Conservation (phyloP, 73 alveolate genomes). For the Symbiodinium natans region DNA sequence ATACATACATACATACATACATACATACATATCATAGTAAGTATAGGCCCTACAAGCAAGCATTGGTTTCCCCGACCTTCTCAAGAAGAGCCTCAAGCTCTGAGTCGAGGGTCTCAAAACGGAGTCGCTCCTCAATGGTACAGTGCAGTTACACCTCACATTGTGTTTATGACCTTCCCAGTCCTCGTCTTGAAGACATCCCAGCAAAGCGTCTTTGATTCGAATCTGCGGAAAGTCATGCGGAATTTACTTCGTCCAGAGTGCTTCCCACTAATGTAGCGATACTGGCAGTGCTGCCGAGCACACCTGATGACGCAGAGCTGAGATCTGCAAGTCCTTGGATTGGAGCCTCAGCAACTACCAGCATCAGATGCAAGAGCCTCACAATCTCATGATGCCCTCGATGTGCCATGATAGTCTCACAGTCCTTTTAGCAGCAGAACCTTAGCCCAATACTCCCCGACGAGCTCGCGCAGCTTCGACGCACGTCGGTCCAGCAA, state of each 20-base stretch:
- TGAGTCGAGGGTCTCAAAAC: conserved; percentile 18
- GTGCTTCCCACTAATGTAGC: too few relatives aligned
- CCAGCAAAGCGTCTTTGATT: conserved; percentile 82
- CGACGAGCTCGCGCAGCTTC: background rate
- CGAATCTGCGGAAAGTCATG: conserved; percentile 29
- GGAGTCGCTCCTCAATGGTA: conserved; percentile 28
- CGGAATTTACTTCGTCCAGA: too few relatives aligned
- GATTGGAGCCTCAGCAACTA: conserved; percentile 60
- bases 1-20: too few relatives aligned
- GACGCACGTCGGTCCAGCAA: conserved; percentile 5
- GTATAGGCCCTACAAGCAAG: too few relatives aligned
- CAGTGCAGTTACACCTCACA: background rate
- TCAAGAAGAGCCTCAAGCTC: conserved; percentile 31
- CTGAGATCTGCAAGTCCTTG: conserved; percentile 53
- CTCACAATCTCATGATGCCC: background rate
- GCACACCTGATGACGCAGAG: conserved; percentile 55
- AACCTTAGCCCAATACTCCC: background rate
- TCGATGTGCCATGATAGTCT: too few relatives aligned
- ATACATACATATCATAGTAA: too few relatives aligned
- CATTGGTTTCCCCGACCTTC: too few relatives aligned
- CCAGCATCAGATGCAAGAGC: background rate
- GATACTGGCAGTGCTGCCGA: background rate
- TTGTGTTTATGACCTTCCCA: background rate
- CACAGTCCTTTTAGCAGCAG: too few relatives aligned
- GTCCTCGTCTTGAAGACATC: conserved; percentile 90